Conservation (phyloP, 495 filamentous ascomycete genomes). For the Penicillium dipodomyicola region DNA sequence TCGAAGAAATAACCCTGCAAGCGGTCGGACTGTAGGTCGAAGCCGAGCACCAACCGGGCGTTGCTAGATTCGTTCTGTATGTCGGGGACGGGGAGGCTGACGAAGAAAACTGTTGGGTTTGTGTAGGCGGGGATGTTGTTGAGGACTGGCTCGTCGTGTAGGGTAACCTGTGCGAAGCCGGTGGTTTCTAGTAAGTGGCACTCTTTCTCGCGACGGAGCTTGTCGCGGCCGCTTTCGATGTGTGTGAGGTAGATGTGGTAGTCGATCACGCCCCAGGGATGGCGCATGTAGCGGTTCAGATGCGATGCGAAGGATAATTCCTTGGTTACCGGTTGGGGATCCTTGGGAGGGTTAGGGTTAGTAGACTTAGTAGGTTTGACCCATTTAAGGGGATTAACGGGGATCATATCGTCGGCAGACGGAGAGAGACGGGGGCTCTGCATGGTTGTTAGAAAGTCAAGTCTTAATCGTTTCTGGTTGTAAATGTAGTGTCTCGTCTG, state of each 20-base stretch:
- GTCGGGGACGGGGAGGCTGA: constrained; percentile 30
- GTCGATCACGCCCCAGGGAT: constrained; percentile 38
- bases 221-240: constrained; percentile 23
- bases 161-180: constrained; percentile 25
- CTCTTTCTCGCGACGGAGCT: constrained; percentile 15
- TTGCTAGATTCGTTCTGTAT: constrained; percentile 9
- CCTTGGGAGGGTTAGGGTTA: neutral
- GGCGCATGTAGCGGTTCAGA: constrained; percentile 1
- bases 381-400: neutral
- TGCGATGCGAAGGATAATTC: neutral
- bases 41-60: constrained; percentile 32
- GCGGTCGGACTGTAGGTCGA: constrained; percentile 23
- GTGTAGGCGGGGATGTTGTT: constrained; percentile 8
- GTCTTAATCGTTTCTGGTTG: neutral
- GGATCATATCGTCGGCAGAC: neutral
- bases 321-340: neutral
- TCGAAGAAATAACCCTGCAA: constrained; percentile 34
- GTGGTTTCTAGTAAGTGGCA: constrained; percentile 27
- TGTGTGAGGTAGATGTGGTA: constrained; percentile 35
- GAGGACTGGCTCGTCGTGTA: constrained; percentile 22
- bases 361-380: neutral
- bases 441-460: neutral
- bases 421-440: neutral
- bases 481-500: neutral
- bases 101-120: constrained; percentile 27